phyloP scores from a whole-genome alignment of 163 green algal genomes.

The Volvox carteri region DNA sequence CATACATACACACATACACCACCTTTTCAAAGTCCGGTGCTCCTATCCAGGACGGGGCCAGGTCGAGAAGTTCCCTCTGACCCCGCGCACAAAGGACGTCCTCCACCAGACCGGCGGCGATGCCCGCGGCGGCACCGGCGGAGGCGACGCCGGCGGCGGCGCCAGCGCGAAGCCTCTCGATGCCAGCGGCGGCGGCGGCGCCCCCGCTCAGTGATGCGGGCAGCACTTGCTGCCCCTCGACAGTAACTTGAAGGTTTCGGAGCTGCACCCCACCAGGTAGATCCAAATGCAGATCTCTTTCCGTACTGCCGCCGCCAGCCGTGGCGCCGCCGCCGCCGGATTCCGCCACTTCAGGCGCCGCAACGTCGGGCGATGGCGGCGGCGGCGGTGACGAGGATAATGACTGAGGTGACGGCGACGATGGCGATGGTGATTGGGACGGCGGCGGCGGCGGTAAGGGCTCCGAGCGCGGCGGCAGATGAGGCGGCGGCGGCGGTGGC shows the following conservation, averaged over 20 bases:
- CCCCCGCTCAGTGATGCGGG: neutral
- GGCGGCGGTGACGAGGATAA: neutral
- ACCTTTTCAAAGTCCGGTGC: slow-evolving; percentile 39
- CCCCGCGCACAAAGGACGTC: neutral
- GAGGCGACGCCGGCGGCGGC: neutral
- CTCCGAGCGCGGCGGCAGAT: no score
- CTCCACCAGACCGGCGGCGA: neutral
- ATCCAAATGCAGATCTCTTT: neutral
- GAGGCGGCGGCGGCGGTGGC: neutral
- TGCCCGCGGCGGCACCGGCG: neutral
- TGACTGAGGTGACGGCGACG: neutral
- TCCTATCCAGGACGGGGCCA: slow-evolving; percentile 36
- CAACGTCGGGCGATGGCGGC: neutral
- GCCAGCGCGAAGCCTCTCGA: neutral
- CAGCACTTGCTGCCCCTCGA: neutral
- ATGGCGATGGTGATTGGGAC: no score
- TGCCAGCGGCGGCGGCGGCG: neutral
- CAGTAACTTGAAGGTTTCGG: neutral
- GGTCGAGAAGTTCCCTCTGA: neutral
- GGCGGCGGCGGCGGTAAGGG: neutral
- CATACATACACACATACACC: no score
- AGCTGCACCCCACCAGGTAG: slow-evolving; percentile 6
- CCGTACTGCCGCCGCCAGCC: neutral
- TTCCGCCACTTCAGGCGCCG: neutral
- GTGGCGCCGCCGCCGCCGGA: neutral